Evolutionary conservation across 257 asterid species (phyloP), one percentile per base, ranked within the genome.

Genomic region (Haberlea rhodopensis): DNA sequence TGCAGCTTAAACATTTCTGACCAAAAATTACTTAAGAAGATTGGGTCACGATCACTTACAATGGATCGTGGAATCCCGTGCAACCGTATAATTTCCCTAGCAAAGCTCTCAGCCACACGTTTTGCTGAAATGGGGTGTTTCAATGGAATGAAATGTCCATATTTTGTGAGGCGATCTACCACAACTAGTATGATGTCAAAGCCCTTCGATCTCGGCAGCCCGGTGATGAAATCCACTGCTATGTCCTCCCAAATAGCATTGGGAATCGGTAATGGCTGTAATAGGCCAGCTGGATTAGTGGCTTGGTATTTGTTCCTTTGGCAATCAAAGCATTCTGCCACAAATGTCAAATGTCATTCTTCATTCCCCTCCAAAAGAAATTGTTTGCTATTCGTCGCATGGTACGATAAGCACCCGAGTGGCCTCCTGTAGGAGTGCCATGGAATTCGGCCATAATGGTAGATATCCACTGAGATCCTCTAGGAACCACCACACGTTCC

Each of bases 321-420:
- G n/a, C n/a, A n/a, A n/a, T n/a, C n/a, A n/a, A n/a, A n/a, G n/a
- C n/a, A n/a, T n/a, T n/a, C n/a, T n/a, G n/a, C n/a, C n/a, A n/a
- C n/a, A n/a, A n/a, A n/a, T n/a, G n/a, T n/a, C n/a, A n/a, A n/a
- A n/a, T n/a, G n/a, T n/a, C n/a, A n/a, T n/a, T n/a, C n/a, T n/a
- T n/a, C n/a, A n/a, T n/a, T n/a, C n/a, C n/a, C n/a, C n/a, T n/a
- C n/a, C 63, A 28, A 8, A 27, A 58, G 13, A 58, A 11, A 29
- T 58, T 32, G 1, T 18, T 24, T 7, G 46, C 43, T 10, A 29
- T 28, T 9, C 26, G 43, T 5, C 46, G 48, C 11, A 27, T 27
- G 28, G 63, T 58, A 5, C 63, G 26, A 29, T 15, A 60, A 2
- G 65, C 53, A 4, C 53, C 65, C 13, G 65, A 60, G 20, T n/a